phyloP scores from a whole-genome alignment of 768 basidiomycete genomes.

The Cystobasidium onofrii region DNA sequence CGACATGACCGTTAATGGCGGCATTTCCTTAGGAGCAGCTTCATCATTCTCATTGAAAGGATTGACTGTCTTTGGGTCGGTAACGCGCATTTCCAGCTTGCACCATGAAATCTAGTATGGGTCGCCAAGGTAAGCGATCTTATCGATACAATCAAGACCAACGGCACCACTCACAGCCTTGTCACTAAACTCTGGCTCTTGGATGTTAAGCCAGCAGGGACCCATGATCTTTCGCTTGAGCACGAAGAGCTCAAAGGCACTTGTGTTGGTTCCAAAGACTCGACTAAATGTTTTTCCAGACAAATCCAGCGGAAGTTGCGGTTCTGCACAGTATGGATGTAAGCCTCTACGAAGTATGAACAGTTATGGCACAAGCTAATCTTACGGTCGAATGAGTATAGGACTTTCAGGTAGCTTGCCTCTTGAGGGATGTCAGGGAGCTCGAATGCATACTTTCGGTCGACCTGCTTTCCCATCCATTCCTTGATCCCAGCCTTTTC shows the following conservation, averaged over 20 bases:
- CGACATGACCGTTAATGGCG: conserved; percentile 84
- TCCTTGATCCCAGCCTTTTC: conserved; percentile 62
- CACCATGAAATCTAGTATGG: conserved; percentile 84
- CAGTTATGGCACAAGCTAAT: not conserved
- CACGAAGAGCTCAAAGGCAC: conserved; percentile 83
- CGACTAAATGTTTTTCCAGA: conserved; percentile 74
- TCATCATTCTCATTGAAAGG: conserved; percentile 67
- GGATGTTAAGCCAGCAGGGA: conserved; percentile 88
- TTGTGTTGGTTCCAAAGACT: conserved; percentile 86
- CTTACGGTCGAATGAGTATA: conserved; percentile 79
- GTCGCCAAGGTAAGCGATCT: not conserved
- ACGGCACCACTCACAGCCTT: conserved; percentile 60
- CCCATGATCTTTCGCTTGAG: conserved; percentile 98
- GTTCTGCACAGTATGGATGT: conserved; percentile 4
- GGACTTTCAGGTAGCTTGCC: conserved; percentile 81
- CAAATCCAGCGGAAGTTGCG: conserved; percentile 56
- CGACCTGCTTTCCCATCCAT: conserved; percentile 76
- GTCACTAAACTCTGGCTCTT: conserved; percentile 58
- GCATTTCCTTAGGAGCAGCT: conserved; percentile 65
- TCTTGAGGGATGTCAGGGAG: conserved; percentile 69
- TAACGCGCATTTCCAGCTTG: conserved; percentile 75
- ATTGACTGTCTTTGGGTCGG: conserved; percentile 78
- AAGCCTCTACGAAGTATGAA: not conserved
- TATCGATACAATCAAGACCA: not conserved
- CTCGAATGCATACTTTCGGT: conserved; percentile 85